phyloP scores from a whole-genome alignment of 2,329 filamentous ascomycete genomes.

The Zarea fungicola region DNA sequence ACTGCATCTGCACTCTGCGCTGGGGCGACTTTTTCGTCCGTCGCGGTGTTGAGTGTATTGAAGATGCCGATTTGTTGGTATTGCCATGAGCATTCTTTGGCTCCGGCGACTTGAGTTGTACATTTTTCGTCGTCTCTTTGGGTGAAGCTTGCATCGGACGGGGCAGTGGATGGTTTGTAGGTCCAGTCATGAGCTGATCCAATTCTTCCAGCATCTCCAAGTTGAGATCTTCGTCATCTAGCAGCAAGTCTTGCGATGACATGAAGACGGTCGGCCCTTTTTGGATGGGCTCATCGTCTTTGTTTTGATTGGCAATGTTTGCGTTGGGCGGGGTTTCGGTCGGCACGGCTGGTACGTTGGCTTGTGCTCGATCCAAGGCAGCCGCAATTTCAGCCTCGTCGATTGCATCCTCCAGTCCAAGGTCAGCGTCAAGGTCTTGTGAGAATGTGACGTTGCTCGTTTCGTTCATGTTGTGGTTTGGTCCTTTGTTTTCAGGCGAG shows the following conservation, averaged over 20 bases:
- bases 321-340: not conserved
- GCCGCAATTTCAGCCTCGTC: not conserved
- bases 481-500: too few species aligned
- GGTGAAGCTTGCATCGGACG: not conserved
- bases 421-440: not conserved
- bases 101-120: too few species aligned
- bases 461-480: not conserved
- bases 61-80: not conserved
- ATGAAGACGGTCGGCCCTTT: too few species aligned
- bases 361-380: not conserved
- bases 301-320: not conserved
- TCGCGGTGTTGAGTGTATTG: not conserved
- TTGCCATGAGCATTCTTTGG: too few species aligned
- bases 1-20: not conserved
- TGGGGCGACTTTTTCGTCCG: not conserved
- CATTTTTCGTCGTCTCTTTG: not conserved
- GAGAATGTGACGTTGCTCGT: too few species aligned
- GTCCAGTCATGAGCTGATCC: slow-evolving; percentile 11
- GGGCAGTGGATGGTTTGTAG: not conserved
- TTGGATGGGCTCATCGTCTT: not conserved
- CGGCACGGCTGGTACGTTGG: too few species aligned
- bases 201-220: slow-evolving; percentile 17
- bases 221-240: slow-evolving; percentile 23
- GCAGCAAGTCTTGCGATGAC: slow-evolving; percentile 9
- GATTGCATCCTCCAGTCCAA: not conserved